Percentiles rank a stretch among this genome's conserved stretches.
Conservation (phyloP, 495 filamentous ascomycete species). For the Aspergillus mulundensis region DNA sequence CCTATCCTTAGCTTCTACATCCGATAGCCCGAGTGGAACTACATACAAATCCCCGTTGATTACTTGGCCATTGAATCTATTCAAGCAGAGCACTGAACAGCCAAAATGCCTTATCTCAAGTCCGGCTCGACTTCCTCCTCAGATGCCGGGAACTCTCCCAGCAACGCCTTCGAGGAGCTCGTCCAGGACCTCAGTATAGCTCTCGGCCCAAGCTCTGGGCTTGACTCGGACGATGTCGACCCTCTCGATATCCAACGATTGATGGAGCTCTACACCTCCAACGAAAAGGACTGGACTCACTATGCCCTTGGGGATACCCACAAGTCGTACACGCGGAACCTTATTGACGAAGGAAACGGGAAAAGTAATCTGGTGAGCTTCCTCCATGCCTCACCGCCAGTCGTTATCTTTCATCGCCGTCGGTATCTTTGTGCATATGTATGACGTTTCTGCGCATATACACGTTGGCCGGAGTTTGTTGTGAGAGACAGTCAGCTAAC, state of each 20-base stretch:
- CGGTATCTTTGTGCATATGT: not conserved
- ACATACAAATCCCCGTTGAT: not conserved
- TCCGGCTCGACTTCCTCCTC: constrained; percentile 9
- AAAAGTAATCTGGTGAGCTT: constrained; percentile 75
- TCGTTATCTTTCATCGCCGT: not conserved
- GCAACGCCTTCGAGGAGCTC: constrained; percentile 62
- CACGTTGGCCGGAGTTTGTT: not conserved
- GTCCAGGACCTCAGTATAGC: constrained; percentile 65
- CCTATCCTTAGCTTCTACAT: not conserved
- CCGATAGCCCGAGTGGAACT: not conserved
- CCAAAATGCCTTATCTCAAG: constrained; percentile 36
- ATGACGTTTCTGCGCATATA: not conserved
- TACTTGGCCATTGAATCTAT: not conserved
- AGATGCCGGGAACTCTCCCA: constrained; percentile 7
- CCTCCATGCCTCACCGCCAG: not conserved
- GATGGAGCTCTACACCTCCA: constrained; percentile 69
- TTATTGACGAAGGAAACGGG: constrained; percentile 87
- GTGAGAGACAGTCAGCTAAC: too few relatives aligned
- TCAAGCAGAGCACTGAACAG: not conserved
- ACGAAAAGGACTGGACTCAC: constrained; percentile 62
- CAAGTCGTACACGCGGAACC: constrained; percentile 76
- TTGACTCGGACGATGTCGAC: constrained; percentile 75
- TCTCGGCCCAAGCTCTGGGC: constrained; percentile 73
- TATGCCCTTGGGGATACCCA: constrained; percentile 65
- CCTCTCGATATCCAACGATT: constrained; percentile 59